Conservation (phyloP, 352 stramenopile species). For the Globisporangium mamillatum region DNA sequence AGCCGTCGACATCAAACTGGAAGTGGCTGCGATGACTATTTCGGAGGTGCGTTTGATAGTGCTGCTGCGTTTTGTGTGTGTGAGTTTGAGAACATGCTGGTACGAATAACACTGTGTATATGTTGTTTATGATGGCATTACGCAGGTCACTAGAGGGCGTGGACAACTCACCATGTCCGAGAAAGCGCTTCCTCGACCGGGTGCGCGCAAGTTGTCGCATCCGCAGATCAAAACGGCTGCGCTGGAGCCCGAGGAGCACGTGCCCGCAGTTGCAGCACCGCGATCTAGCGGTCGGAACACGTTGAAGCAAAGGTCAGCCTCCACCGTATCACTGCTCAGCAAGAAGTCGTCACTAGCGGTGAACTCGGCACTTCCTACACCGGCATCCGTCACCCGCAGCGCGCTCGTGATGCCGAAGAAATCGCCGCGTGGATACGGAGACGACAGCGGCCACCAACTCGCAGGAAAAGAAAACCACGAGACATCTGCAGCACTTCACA, state of each 20-base stretch:
- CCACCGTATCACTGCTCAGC: conserved; percentile 15
- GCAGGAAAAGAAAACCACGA: conserved; percentile 21
- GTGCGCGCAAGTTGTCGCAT: conserved; percentile 20
- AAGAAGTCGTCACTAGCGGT: conserved; percentile 6
- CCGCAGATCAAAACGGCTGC: neutral
- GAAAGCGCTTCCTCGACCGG: conserved; percentile 18
- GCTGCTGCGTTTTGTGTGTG: neutral
- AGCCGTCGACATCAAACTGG: conserved; percentile 3
- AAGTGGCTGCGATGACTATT: neutral
- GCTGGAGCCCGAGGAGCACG: conserved; percentile 7
- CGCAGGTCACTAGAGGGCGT: conserved; percentile 14
- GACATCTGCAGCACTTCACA: neutral
- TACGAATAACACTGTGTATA: neutral
- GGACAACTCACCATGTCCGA: conserved; percentile 18
- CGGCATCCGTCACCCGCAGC: neutral
- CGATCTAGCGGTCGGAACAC: conserved; percentile 15
- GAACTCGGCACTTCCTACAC: neutral
- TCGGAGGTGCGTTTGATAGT: neutral
- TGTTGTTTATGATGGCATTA: neutral
- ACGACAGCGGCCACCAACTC: neutral
- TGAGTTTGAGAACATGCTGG: neutral
- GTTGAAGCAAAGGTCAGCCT: conserved; percentile 19
- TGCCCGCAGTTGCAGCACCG: conserved; percentile 2
- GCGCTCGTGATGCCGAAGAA: conserved; percentile 8
- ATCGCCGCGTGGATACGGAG: neutral